Evolutionary conservation across 306 rosid species (phyloP), one percentile per base, ranked within the genome.

Genomic region (Quercus cerris): DNA sequence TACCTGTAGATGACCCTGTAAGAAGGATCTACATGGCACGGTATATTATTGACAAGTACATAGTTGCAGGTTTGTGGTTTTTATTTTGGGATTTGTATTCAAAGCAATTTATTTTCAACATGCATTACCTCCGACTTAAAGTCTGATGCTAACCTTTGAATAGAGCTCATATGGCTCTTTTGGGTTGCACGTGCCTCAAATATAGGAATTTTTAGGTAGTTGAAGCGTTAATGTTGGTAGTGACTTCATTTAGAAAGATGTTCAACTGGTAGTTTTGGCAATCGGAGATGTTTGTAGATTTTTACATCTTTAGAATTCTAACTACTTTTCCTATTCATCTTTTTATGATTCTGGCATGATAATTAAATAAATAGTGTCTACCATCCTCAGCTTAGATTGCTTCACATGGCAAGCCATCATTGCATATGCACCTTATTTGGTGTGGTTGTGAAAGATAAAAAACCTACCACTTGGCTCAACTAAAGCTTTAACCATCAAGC

Each of bases 1-100:
- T 94, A 83, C 91, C 97, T 19, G 81, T 82, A 75, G 88, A 85
- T 82, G 99, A 93, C 82, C 85, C 88, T 18, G 97, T 94, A 25
- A 81, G 94, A 87, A 93, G 99, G 86, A 91, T 94, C 87, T 94
- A 94, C 83, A 94, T 94, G 99, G 86, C 95, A 74, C 88, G 99
- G 14, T 98, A 95, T 89, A 90, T 95, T 83, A 93, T 95, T 80
- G 94, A 89, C 84, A 90, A 93, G 86, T 95, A 95, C 89, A 93
- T 95, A 70, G 86, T 58, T 66, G 84, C 97, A 87, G 99, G 99
- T 93, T 75, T 61, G 84, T 82, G 59, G 57, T 58, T 28, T 67
- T 73, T 31, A 52, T 71, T 81, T 20, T 33, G 63, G 80, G 55
- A 31, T 23, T 35, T 80, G 73, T 71, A 70, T 57, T 69, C 78